Evolutionary conservation across 495 filamentous ascomycete species (phyloP).

Genomic region (Lasiosphaeria miniovina): DNA sequence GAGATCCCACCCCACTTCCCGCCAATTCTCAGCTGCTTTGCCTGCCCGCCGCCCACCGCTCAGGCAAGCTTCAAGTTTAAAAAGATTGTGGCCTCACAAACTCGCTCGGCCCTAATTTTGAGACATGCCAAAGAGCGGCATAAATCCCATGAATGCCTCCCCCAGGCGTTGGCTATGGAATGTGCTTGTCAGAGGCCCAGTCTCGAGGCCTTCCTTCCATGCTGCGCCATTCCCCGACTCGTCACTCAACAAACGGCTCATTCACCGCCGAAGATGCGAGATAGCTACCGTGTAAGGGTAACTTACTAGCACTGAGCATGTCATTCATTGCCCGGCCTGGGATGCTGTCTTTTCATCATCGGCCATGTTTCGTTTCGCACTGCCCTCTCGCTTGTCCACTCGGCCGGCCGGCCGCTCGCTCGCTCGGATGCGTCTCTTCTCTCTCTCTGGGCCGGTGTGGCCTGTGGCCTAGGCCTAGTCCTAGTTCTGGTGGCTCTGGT

Average conservation of each 20-base stretch:
- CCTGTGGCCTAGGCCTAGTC: background rate
- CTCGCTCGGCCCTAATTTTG: background rate
- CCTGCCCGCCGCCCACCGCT: background rate
- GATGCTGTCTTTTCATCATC: background rate
- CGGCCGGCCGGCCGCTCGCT: too few relatives aligned
- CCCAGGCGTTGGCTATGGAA: constrained; percentile 1
- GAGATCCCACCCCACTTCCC: background rate
- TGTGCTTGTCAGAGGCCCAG: constrained; percentile 2
- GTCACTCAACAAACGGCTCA: background rate
- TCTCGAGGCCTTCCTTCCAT: background rate
- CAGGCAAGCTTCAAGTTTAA: background rate
- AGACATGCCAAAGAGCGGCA: background rate
- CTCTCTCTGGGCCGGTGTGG: background rate
- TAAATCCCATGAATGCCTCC: background rate
- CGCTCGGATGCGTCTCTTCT: constrained; percentile 8
- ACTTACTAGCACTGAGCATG: too few relatives aligned
- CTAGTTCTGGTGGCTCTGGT: constrained; percentile 2
- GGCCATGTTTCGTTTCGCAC: too few relatives aligned
- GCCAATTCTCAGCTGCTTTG: background rate
- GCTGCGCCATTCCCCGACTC: background rate
- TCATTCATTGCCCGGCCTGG: background rate
- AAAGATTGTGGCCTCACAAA: background rate
- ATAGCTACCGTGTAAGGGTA: too few relatives aligned
- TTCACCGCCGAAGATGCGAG: background rate
- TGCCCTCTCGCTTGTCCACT: too few relatives aligned